Evolutionary conservation across 768 basidiomycete genomes (phyloP).

Genomic region (Lactarius deliciosus): DNA sequence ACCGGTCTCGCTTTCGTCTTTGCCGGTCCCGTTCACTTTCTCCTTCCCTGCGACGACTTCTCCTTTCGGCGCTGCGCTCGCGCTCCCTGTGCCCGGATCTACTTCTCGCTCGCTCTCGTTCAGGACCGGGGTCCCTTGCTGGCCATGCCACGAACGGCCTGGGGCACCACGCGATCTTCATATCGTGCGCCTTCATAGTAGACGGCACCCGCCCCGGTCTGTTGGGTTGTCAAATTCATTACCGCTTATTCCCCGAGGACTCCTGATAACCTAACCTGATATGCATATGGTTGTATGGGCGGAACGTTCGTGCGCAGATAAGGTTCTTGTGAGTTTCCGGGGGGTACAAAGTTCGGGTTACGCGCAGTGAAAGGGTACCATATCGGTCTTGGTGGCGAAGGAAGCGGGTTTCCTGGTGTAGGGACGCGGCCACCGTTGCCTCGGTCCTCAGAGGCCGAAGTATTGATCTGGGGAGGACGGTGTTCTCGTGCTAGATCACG

Average conservation of each 20-base stretch:
- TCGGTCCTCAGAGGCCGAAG: constrained; percentile 8
- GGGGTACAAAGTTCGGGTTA: constrained; percentile 19
- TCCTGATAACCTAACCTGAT: constrained; percentile 20
- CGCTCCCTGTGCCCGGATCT: constrained; percentile 21
- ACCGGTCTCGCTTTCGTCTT: constrained; percentile 18
- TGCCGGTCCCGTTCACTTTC: constrained; percentile 14
- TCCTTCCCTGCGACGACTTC: constrained; percentile 20
- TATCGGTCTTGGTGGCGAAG: constrained; percentile 19
- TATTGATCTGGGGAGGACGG: constrained; percentile 4
- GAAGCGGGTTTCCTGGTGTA: constrained; percentile 20
- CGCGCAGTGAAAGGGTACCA: constrained; percentile 21
- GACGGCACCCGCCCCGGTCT: constrained; percentile 24
- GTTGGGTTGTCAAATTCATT: not conserved
- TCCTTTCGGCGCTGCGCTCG: constrained; percentile 21
- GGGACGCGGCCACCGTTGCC: constrained; percentile 13
- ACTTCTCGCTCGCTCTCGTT: constrained; percentile 17
- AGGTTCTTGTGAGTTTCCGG: constrained; percentile 23
- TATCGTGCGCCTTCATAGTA: constrained; percentile 23
- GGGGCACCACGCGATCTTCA: constrained; percentile 25
- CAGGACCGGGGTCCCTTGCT: constrained; percentile 6
- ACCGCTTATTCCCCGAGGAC: not conserved
- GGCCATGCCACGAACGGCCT: constrained; percentile 16
- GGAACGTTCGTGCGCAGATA: constrained; percentile 21
- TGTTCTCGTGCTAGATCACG: constrained; percentile 20
- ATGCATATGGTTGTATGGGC: constrained; percentile 18